These are phyloP conservation scores for Scalesia atractyloides DNA, from an alignment of 129 eudicot genomes.

Conservation along the genomic window DNA sequence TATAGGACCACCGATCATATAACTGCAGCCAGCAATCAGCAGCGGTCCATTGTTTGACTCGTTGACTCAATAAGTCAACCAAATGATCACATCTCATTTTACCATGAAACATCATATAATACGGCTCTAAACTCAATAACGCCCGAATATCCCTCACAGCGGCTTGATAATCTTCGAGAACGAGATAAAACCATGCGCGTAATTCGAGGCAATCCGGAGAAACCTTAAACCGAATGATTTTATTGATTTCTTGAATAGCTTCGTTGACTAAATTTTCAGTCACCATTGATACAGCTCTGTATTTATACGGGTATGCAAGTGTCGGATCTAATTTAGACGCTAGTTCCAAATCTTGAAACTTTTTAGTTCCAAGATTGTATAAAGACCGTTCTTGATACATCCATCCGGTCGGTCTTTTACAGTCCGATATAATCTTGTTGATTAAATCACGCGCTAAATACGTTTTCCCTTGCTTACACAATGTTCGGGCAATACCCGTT, in stretches of 20 bases:
- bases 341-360: constrained; percentile 48
- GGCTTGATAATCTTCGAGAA: constrained; percentile 54
- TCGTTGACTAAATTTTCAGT: constrained; percentile 43
- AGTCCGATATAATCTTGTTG: constrained; percentile 40
- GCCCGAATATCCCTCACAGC: constrained; percentile 69
- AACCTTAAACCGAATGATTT: constrained; percentile 57
- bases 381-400: constrained; percentile 71
- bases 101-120: constrained; percentile 65
- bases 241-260: constrained; percentile 58
- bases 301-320: constrained; percentile 64
- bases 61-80: constrained; percentile 54
- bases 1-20: constrained; percentile 77
- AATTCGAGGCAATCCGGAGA: constrained; percentile 69
- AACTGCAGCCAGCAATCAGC: constrained; percentile 85
- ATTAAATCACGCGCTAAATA: constrained; percentile 58
- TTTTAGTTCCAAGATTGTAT: constrained; percentile 62
- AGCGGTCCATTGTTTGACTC: constrained; percentile 56
- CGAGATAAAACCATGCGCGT: constrained; percentile 71
- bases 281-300: constrained; percentile 55
- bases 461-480: constrained; percentile 62
- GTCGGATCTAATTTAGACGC: constrained; percentile 68
- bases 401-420: constrained; percentile 56
- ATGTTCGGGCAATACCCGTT: constrained; percentile 55
- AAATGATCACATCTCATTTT: constrained; percentile 57
- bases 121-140: constrained; percentile 60